phyloP scores from a whole-genome alignment of 257 asterid species.

The Salvia miltiorrhiza region DNA sequence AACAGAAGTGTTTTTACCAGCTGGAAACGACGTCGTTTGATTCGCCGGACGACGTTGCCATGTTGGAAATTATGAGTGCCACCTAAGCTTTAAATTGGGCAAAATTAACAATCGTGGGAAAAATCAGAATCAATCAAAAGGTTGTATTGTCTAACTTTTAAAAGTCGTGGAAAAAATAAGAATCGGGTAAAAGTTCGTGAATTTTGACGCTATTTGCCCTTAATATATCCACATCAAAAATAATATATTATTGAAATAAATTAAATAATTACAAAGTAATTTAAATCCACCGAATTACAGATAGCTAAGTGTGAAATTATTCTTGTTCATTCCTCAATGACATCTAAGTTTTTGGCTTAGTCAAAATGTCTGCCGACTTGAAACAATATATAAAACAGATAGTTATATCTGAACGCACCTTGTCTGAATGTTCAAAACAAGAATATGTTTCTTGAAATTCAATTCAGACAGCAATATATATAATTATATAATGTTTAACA shows the following conservation, averaged over 20 bases:
- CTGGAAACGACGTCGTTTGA: too few relatives aligned
- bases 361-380: slow-evolving; percentile 18
- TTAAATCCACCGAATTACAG: neutral
- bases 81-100: too few relatives aligned
- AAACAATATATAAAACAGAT: neutral
- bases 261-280: neutral
- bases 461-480: neutral
- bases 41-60: too few relatives aligned
- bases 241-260: neutral
- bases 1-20: too few relatives aligned
- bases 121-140: too few relatives aligned
- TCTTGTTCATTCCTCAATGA: neutral
- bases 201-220: too few relatives aligned
- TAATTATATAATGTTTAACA: neutral
- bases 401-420: neutral
- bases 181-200: too few relatives aligned
- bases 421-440: neutral
- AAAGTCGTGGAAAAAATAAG: too few relatives aligned
- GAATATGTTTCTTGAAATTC: neutral
- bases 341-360: neutral
- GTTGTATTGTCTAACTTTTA: too few relatives aligned
- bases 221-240: neutral
- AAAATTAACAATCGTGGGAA: too few relatives aligned
- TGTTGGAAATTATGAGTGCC: too few relatives aligned
- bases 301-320: neutral